These are phyloP conservation scores for Hyphopichia wangnamkhiaoensis DNA, from an alignment of 1,139 yeast species.

Conservation along the genomic window DNA sequence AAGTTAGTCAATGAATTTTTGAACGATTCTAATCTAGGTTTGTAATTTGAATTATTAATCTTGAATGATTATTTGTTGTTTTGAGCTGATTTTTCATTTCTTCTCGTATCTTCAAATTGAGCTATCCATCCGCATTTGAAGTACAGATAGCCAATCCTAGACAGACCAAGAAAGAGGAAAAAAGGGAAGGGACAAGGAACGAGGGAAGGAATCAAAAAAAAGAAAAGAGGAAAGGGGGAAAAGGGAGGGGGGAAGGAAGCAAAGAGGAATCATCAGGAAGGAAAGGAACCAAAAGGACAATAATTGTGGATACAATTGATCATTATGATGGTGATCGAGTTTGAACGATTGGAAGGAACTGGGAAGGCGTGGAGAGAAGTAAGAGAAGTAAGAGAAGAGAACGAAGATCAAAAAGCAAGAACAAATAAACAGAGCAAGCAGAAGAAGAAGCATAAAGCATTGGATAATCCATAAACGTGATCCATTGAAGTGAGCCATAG, in stretches of 20 bases:
- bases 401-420: background rate
- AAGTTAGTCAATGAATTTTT: conserved; percentile 7
- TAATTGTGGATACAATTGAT: conserved; percentile 6
- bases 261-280: conserved; percentile 2
- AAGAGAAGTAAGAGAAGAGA: background rate
- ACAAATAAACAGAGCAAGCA: background rate
- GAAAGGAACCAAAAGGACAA: conserved; percentile 1
- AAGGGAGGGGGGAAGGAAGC: conserved; percentile 6
- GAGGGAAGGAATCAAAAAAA: conserved; percentile 5
- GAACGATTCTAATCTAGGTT: no score
- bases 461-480: background rate
- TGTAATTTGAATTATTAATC: background rate
- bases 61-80: background rate
- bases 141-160: no score
- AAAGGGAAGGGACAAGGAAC: conserved; percentile 3
- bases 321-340: conserved; percentile 3
- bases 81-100: background rate
- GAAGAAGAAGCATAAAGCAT: background rate
- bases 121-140: background rate
- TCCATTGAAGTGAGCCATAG: background rate
- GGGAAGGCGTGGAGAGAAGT: conserved; percentile 2
- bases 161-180: conserved; percentile 10
- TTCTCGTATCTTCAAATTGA: background rate
- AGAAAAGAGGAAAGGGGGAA: conserved; percentile 7
- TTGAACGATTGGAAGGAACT: conserved; percentile 1